Percentiles rank a stretch among this genome's conserved stretches.
Evolutionary conservation across 1,284 basidiomycete genomes (phyloP).

Genomic region (Meira miltonrushii): DNA sequence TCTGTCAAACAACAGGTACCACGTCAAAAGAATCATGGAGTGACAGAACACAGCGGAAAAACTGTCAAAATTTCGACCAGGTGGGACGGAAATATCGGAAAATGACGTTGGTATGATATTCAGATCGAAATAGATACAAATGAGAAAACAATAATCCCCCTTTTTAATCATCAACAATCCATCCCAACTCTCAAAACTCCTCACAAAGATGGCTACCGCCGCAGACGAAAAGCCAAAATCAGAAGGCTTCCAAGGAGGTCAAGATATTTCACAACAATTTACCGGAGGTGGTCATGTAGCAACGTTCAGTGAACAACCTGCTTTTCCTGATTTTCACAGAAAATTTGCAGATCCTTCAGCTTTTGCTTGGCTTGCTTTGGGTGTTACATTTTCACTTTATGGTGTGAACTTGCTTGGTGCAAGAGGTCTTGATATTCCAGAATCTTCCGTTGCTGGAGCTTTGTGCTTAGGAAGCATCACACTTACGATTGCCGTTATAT

Average conservation of each 20-base stretch:
- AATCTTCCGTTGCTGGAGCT: background rate
- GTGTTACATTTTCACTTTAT: background rate
- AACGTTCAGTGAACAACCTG: background rate
- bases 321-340: conserved; percentile 6
- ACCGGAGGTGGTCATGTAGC: background rate
- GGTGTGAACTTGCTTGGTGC: background rate
- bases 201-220: no score
- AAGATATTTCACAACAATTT: background rate
- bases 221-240: no score
- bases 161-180: no score
- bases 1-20: no score
- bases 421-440: background rate
- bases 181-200: no score
- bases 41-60: no score
- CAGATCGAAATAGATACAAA: no score
- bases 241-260: background rate
- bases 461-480: background rate
- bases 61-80: no score
- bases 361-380: conserved; percentile 8
- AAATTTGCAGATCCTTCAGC: conserved; percentile 3
- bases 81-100: no score
- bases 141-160: no score
- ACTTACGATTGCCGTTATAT: conserved; percentile 1
- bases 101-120: no score
- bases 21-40: no score